Evolutionary conservation across 129 eudicot genomes (phyloP).

Genomic region (Helichrysum umbraculigerum): DNA sequence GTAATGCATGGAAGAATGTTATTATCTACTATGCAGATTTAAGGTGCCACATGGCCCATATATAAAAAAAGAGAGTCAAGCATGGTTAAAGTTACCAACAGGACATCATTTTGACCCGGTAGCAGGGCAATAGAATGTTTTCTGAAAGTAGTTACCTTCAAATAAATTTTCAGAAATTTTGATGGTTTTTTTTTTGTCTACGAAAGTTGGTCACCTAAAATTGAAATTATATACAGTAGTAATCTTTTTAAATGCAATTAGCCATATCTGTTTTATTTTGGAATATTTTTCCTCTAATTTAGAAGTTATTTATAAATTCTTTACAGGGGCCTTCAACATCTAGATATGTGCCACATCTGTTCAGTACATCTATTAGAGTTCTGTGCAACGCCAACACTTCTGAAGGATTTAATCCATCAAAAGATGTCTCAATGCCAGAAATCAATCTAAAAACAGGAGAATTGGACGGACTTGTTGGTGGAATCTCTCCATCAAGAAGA

Average conservation of each 20-base stretch:
- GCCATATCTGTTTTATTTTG: background rate
- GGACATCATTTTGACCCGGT: no score
- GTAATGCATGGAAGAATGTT: no score
- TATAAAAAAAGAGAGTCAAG: no score
- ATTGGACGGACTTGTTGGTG: background rate
- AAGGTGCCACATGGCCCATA: no score
- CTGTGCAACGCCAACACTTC: slow-evolving; percentile 78
- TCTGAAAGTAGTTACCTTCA: no score
- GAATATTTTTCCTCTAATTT: background rate
- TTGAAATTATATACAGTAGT: no score
- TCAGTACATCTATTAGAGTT: slow-evolving; percentile 61
- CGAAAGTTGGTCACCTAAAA: no score
- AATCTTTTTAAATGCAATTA: background rate
- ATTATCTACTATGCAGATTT: no score
- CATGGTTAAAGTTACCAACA: no score
- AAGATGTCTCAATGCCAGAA: slow-evolving; percentile 72
- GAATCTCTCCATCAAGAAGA: background rate
- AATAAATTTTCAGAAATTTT: no score
- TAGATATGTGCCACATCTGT: slow-evolving; percentile 44
- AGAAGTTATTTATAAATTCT: background rate
- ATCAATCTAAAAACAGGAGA: slow-evolving; percentile 23
- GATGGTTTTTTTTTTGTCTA: background rate
- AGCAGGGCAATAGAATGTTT: no score
- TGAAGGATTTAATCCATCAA: slow-evolving; percentile 54
- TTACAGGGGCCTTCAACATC: slow-evolving; percentile 70